Conservation (phyloP, 345 rosid genomes). For the Eucalyptus sp. region DNA sequence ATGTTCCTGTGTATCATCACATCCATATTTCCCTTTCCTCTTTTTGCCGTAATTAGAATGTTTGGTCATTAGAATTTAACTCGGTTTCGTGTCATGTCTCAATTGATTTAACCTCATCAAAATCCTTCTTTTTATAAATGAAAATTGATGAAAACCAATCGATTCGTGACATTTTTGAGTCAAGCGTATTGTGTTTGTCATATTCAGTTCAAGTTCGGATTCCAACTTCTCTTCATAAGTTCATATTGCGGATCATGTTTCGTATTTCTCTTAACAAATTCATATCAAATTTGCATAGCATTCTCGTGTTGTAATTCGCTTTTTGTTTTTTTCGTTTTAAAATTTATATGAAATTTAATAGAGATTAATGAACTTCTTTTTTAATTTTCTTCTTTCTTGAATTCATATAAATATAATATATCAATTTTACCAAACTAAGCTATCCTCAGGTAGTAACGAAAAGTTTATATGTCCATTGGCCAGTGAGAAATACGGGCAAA, state of each 20-base stretch:
- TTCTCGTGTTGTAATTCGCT: fast-evolving
- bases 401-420: background rate
- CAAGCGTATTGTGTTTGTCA: fast-evolving
- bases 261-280: background rate
- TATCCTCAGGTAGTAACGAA: background rate
- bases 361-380: background rate
- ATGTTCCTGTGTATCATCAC: background rate
- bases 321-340: background rate
- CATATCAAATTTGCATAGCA: fast-evolving
- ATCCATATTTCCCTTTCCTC: fast-evolving
- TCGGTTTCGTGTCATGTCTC: background rate
- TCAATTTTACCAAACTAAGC: background rate
- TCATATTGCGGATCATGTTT: background rate
- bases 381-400: background rate
- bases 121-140: background rate
- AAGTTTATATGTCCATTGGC: background rate
- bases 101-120: background rate
- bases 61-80: background rate
- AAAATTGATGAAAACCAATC: background rate
- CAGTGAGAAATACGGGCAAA: background rate
- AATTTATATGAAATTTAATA: no score
- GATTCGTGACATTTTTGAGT: fast-evolving
- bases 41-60: background rate
- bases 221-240: background rate
- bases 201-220: background rate